Conservation (phyloP, 2,329 filamentous ascomycete genomes). For the Elsinoe perseae region DNA sequence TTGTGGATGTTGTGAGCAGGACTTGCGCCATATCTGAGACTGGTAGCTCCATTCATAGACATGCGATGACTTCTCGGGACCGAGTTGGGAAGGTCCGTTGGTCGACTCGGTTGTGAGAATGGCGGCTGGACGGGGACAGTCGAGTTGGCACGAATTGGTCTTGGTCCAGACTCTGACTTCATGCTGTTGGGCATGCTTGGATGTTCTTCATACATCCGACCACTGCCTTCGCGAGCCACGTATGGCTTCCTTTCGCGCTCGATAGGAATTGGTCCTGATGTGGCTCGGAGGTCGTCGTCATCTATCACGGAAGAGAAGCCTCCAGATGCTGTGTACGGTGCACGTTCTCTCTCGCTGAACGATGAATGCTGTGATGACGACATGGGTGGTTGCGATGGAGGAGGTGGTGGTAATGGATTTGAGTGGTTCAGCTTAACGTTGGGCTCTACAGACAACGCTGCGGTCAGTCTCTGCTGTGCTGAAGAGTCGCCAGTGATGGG, state of each 20-base stretch:
- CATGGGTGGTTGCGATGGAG: constrained; percentile 22
- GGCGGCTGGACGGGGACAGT: constrained; percentile 15
- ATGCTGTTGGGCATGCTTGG: constrained; percentile 15
- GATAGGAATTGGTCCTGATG: constrained; percentile 42
- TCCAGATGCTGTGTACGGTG: constrained; percentile 32
- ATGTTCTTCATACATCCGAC: constrained; percentile 47
- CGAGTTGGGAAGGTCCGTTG: constrained; percentile 16
- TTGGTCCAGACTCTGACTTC: constrained; percentile 12
- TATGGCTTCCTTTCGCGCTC: constrained; percentile 62
- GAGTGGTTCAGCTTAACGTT: constrained; percentile 38
- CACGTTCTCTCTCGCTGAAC: constrained; percentile 34
- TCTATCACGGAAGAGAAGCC: constrained; percentile 27
- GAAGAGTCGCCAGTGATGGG: constrained; percentile 52
- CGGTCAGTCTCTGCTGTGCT: constrained; percentile 53
- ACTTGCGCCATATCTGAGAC: constrained; percentile 9
- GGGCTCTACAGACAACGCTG: constrained; percentile 49
- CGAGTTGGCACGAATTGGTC: constrained; percentile 17
- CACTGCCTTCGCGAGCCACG: constrained; percentile 49
- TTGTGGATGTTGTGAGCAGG: constrained; percentile 14
- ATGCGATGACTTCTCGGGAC: constrained; percentile 17
- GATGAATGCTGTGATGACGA: constrained; percentile 20
- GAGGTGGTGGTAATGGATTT: constrained; percentile 29
- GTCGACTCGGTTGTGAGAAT: constrained; percentile 4
- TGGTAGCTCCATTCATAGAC: constrained; percentile 9
- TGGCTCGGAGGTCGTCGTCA: constrained; percentile 33